These are phyloP conservation scores for Starmerella riodocensis DNA, from an alignment of 805 yeast genomes.

Conservation along the genomic window DNA sequence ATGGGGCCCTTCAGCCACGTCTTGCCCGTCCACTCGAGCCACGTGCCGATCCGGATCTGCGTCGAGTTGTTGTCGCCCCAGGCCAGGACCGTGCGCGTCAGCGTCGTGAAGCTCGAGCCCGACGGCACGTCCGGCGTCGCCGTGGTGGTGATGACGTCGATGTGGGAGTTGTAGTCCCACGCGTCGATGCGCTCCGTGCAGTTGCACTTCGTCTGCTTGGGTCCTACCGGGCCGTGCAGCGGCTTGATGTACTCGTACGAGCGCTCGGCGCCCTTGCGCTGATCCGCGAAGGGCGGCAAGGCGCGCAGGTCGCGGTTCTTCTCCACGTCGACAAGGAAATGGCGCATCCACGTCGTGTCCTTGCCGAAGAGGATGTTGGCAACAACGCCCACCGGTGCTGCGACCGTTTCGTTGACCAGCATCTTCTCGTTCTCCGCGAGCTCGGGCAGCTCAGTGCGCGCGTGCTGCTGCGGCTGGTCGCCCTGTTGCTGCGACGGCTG, in stretches of 20 bases:
- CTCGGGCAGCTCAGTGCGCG: conserved; percentile 40
- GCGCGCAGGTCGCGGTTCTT: conserved; percentile 25
- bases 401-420: conserved; percentile 39
- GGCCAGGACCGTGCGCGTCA: conserved; percentile 30
- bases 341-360: conserved; percentile 33
- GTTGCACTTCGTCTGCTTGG: conserved; percentile 74
- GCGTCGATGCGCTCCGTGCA: conserved; percentile 50
- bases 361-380: conserved; percentile 60
- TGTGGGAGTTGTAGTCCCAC: conserved; percentile 40
- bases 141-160: conserved; percentile 50
- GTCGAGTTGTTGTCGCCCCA: conserved; percentile 64
- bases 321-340: conserved; percentile 28
- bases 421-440: conserved; percentile 39
- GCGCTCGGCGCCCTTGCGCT: conserved; percentile 27
- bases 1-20: conserved; percentile 87
- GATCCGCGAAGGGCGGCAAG: conserved; percentile 20
- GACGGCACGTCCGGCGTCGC: conserved; percentile 91
- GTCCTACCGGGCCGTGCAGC: conserved; percentile 74
- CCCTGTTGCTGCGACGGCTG: conserved; percentile 30
- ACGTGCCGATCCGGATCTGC: conserved; percentile 47
- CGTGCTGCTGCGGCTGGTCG: conserved; percentile 34
- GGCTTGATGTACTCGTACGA: conserved; percentile 58
- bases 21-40: conserved; percentile 77
- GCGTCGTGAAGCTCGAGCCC: conserved; percentile 60
- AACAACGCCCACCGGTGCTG: conserved; percentile 68